Percentiles rank a stretch among this genome's conserved stretches.
These are phyloP conservation scores for Wickerhamiella australiensis DNA, from an alignment of 805 yeast species.

Conservation along the genomic window DNA sequence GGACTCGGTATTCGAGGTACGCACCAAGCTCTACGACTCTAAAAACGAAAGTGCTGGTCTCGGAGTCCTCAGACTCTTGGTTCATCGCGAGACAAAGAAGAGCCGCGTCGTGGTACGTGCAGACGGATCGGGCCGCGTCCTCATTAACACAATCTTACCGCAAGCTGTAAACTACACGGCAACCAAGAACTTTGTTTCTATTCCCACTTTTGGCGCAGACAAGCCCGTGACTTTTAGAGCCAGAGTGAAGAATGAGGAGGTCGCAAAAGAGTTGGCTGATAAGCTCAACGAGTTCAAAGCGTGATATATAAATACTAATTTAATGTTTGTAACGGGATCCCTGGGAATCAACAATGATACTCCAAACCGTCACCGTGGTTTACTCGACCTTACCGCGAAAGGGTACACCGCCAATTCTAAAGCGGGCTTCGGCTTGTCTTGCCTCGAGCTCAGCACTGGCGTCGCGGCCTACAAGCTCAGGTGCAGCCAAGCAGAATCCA, in stretches of 20 bases:
- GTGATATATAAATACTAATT: background rate
- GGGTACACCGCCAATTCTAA: background rate
- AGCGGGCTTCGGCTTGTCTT: background rate
- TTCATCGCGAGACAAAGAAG: constrained; percentile 46
- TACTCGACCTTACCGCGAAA: background rate
- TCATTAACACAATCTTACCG: constrained; percentile 54
- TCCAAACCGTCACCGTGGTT: background rate
- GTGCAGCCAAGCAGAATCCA: background rate
- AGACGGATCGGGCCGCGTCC: constrained; percentile 73
- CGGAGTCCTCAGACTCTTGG: constrained; percentile 69
- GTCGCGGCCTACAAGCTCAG: background rate
- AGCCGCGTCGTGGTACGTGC: constrained; percentile 69
- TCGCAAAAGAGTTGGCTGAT: constrained; percentile 16
- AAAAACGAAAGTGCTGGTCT: constrained; percentile 41
- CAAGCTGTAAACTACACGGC: constrained; percentile 48
- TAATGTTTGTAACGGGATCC: background rate
- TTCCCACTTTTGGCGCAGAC: constrained; percentile 51
- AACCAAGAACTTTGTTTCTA: constrained; percentile 50
- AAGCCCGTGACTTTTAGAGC: constrained; percentile 55
- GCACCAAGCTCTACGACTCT: constrained; percentile 57
- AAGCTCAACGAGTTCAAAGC: constrained; percentile 12
- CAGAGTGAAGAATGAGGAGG: constrained; percentile 59
- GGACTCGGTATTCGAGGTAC: constrained; percentile 45
- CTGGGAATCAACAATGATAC: too few species aligned
- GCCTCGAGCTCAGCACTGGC: background rate